Evolutionary conservation across 768 basidiomycete genomes (phyloP).

Genomic region (Termitomyces sp.): DNA sequence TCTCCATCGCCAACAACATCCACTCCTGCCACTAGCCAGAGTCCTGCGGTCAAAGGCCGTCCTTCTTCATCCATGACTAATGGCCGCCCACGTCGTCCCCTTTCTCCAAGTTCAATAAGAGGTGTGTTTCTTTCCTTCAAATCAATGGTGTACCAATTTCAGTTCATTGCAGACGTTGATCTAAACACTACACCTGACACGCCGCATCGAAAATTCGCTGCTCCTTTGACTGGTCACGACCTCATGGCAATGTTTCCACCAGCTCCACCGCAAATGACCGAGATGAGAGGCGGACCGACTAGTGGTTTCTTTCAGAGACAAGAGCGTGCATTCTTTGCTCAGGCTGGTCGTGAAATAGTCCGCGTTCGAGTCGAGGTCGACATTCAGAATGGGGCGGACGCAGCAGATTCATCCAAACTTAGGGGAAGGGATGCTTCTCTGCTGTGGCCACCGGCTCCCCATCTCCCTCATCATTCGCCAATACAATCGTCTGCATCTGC

Average conservation of each 20-base stretch:
- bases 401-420: constrained; percentile 20
- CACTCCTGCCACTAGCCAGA: constrained; percentile 40
- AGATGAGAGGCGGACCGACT: constrained; percentile 59
- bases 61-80: constrained; percentile 25
- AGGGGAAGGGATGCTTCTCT: constrained; percentile 18
- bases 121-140: constrained; percentile 27
- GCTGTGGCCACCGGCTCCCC: constrained; percentile 18
- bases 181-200: constrained; percentile 47
- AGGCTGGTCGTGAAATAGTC: constrained; percentile 73
- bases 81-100: constrained; percentile 42
- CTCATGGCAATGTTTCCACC: constrained; percentile 84
- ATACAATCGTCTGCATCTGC: constrained; percentile 23
- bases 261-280: constrained; percentile 53
- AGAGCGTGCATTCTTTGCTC: constrained; percentile 77
- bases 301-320: constrained; percentile 70
- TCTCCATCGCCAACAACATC: constrained; percentile 51
- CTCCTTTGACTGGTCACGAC: constrained; percentile 77
- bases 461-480: constrained; percentile 29
- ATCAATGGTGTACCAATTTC: background rate
- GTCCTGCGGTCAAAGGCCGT: constrained; percentile 25
- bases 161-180: constrained; percentile 49
- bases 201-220: constrained; percentile 56
- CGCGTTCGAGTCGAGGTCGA: constrained; percentile 71
- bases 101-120: constrained; percentile 60
- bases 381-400: constrained; percentile 30